Conservation (phyloP, 352 stramenopile genomes). For the Phytophthora ramorum region DNA sequence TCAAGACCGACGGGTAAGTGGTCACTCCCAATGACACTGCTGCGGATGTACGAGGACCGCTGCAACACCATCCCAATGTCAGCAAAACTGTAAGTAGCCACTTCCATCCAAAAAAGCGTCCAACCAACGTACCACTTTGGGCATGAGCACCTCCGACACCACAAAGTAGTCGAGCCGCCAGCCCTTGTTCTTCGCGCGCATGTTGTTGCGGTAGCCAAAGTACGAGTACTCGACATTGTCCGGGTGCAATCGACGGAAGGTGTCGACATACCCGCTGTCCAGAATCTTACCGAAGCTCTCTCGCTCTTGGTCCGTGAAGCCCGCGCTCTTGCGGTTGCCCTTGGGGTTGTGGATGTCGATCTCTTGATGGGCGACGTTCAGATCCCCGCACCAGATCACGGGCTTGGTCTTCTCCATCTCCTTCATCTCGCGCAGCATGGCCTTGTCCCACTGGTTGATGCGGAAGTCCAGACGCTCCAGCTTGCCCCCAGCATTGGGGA, state of each 20-base stretch:
- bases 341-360: constrained; percentile 92
- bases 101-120: no score
- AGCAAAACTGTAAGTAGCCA: no score
- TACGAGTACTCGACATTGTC: constrained; percentile 79
- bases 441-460: constrained; percentile 79
- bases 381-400: constrained; percentile 85
- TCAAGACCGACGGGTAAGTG: constrained; percentile 82
- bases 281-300: no score
- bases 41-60: constrained; percentile 67
- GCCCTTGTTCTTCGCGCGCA: constrained; percentile 82
- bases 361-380: constrained; percentile 89
- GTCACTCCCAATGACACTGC: constrained; percentile 73
- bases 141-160: no score
- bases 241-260: constrained; percentile 72
- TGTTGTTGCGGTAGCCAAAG: constrained; percentile 84
- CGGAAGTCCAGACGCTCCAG: constrained; percentile 78
- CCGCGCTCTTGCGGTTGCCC: no score
- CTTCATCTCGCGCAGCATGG: constrained; percentile 71
- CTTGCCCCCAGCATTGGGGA: constrained; percentile 77
- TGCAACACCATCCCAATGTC: constrained; percentile 27
- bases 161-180: constrained; percentile 91
- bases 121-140: no score
- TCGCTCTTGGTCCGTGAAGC: no score
- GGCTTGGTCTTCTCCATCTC: constrained; percentile 77
- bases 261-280: no score